phyloP scores from a whole-genome alignment of 2,329 filamentous ascomycete species.

The Hypoxylon sp. region DNA sequence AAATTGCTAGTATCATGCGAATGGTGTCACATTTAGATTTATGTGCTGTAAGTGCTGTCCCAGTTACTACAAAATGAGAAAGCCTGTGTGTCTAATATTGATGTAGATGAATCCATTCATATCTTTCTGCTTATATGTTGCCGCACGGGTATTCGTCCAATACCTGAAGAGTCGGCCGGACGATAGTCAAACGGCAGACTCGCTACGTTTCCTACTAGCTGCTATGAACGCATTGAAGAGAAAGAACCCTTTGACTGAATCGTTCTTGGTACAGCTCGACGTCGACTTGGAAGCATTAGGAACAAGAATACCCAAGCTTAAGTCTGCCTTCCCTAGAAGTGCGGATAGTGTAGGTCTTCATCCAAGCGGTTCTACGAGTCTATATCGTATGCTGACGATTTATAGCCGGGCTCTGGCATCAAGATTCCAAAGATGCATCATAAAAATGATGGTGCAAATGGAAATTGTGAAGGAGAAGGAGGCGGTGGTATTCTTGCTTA shows the following conservation, averaged over 20 bases:
- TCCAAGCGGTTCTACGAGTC: background rate
- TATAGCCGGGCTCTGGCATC: constrained; percentile 52
- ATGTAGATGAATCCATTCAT: constrained; percentile 93
- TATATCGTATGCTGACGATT: constrained; percentile 43
- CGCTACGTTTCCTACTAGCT: constrained; percentile 89
- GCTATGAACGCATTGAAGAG: constrained; percentile 92
- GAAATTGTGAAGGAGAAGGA: constrained; percentile 25
- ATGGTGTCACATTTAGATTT: constrained; percentile 94
- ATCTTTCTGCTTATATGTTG: constrained; percentile 96
- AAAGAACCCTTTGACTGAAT: constrained; percentile 92
- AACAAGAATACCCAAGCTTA: constrained; percentile 71
- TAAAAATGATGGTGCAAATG: constrained; percentile 17
- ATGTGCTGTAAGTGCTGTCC: constrained; percentile 73
- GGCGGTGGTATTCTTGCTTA: constrained; percentile 61
- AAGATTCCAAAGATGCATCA: constrained; percentile 35
- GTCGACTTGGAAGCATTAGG: constrained; percentile 87
- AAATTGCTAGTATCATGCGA: constrained; percentile 95
- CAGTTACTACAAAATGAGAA: background rate
- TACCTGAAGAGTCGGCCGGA: constrained; percentile 95
- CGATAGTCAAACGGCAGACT: constrained; percentile 82
- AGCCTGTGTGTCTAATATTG: constrained; percentile 35
- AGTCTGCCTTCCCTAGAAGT: constrained; percentile 68
- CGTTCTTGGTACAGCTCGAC: constrained; percentile 93
- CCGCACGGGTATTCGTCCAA: constrained; percentile 93
- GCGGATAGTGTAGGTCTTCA: constrained; percentile 64